A percentile compares a stretch with the other conserved stretches of the same genome.
Conservation (phyloP, 2,329 filamentous ascomycete species). For the Boeremia exigua region DNA sequence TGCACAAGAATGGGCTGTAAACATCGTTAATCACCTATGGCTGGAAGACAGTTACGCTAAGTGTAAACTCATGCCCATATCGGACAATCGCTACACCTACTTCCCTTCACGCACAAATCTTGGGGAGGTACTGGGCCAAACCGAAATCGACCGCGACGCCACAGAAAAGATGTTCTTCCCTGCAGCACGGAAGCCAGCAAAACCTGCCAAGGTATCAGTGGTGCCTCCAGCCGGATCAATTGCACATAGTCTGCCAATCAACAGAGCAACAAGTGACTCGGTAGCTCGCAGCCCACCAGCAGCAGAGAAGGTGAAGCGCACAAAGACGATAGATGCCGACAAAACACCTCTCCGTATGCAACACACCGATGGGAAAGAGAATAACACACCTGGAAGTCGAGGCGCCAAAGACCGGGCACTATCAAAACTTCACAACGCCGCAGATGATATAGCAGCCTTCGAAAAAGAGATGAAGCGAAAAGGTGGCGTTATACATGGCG, state of each 20-base stretch:
- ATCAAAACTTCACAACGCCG: slow-evolving; percentile 76
- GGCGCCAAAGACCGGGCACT: slow-evolving; percentile 87
- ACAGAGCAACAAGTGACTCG: slow-evolving; percentile 22
- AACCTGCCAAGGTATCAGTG: slow-evolving; percentile 28
- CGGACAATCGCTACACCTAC: slow-evolving; percentile 77
- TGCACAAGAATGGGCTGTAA: slow-evolving; percentile 88
- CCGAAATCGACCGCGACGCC: slow-evolving; percentile 74
- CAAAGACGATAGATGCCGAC: slow-evolving; percentile 34
- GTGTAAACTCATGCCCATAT: slow-evolving; percentile 76
- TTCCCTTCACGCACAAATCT: slow-evolving; percentile 91
- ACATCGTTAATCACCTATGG: slow-evolving; percentile 95
- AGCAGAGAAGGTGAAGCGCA: slow-evolving; percentile 36
- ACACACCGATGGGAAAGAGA: slow-evolving; percentile 71
- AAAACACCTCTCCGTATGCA: slow-evolving; percentile 60
- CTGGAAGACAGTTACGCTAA: slow-evolving; percentile 96
- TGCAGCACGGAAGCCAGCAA: slow-evolving; percentile 31
- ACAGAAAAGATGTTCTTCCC: slow-evolving; percentile 72
- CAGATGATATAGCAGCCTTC: slow-evolving; percentile 85
- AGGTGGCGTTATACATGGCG: slow-evolving; percentile 68
- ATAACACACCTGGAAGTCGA: slow-evolving; percentile 81
- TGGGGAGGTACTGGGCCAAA: slow-evolving; percentile 90
- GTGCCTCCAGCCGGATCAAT: slow-evolving; percentile 24
- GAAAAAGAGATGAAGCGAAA: slow-evolving; percentile 91
- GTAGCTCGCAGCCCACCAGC: slow-evolving; percentile 33
- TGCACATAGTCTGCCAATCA: slow-evolving; percentile 28